Base-by-base conservation (phyloP, 768 basidiomycete species). In the Leccinum fibrillosum region DNA sequence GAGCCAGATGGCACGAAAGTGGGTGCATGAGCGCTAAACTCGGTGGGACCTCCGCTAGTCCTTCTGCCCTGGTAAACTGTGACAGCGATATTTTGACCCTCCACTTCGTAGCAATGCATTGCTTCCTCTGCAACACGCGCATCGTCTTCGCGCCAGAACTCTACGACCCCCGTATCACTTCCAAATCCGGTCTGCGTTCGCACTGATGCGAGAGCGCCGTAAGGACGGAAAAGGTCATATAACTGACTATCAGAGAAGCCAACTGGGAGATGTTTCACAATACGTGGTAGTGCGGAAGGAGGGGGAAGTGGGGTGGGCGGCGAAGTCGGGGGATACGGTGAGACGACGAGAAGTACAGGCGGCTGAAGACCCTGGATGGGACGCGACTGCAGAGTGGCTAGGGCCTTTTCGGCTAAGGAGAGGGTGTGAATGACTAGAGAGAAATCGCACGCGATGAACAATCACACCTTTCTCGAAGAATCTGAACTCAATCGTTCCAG, bases 81-180 rank as follows among this genome's bases (percentile, higher is more conserved):
- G 5, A 94, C 89, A 8, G 89, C 85, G 60, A 93, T 93, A 66
- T 91, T 92, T 67, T 89, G 86, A 11, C 90, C 91, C 44, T 89
- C 88, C 13, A 94, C 77, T 45, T 94, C 90, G 15, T 86, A 82
- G 63, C 89, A 92, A 72, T 93, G 90, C 83, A 94, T 80, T 2
- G 86, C 85, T 42, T 88, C 86, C 66, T 94, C 90, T 0, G 90
- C 92, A 23, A 80, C 75, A 25, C 83, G 81, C 7, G 90, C 92
- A 66, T 94, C 91, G 37, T 90, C 89, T 70, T 94, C 92, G 56
- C 86, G 82, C 89, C 90, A 93, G 70, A 89, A 94, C 70, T 94
- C 90, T 44, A 93, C 80, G 53, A 90, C 81, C 51, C 85, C 92
- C 0, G 85, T 88, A 72, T 91, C 90, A 42, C 83, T 79, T 21